These are phyloP conservation scores for Paratinospora sagittata DNA, from an alignment of 164 flowering plant genomes.

Conservation along the genomic window DNA sequence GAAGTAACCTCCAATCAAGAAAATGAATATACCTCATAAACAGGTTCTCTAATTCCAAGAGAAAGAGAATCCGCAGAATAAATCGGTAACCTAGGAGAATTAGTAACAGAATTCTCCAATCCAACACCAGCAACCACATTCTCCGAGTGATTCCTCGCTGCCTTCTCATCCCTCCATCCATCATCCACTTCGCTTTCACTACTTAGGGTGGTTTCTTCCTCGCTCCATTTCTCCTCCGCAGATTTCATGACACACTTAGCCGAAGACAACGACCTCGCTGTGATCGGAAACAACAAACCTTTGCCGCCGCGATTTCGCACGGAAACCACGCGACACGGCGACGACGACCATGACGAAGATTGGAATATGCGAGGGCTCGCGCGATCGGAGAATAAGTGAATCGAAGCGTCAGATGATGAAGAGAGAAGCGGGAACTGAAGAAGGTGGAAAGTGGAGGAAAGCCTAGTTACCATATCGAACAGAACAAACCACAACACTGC, in stretches of 20 bases:
- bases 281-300: constrained; percentile 13
- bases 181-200: constrained; percentile 16
- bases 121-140: not conserved
- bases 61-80: constrained; percentile 23
- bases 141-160: not conserved
- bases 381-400: not conserved
- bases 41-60: constrained; percentile 42
- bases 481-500: too few species aligned
- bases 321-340: not conserved
- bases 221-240: constrained; percentile 27
- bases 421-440: not conserved
- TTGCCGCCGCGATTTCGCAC: not conserved
- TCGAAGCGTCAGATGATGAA: constrained; percentile 9
- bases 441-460: not conserved
- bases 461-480: not conserved
- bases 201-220: constrained; percentile 3
- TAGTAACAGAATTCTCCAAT: not conserved
- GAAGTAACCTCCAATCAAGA: not conserved
- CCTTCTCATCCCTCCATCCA: constrained; percentile 2
- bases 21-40: constrained; percentile 43
- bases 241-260: constrained; percentile 29
- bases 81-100: not conserved
- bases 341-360: not conserved
- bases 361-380: not conserved
- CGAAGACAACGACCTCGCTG: constrained; percentile 13